Percentiles rank a stretch among this genome's conserved stretches.
phyloP scores from a whole-genome alignment of 139 green algal species.

The Chlamydomonas schloesseri region DNA sequence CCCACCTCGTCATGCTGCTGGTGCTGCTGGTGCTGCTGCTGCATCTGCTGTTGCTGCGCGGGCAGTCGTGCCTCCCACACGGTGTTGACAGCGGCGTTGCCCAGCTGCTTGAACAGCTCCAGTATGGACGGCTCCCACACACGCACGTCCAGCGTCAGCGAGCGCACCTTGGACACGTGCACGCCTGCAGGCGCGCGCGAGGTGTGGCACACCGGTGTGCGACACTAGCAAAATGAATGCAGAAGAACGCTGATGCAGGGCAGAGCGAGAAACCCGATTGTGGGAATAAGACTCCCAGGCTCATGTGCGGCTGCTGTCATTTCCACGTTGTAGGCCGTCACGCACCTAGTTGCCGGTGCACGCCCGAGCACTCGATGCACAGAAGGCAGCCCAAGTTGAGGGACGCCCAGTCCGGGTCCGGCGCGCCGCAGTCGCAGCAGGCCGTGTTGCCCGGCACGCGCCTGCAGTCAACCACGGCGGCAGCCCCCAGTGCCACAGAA shows the following conservation, averaged over 20 bases:
- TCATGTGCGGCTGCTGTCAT: too few relatives aligned
- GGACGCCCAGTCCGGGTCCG: constrained; percentile 89
- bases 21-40: not conserved
- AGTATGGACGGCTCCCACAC: constrained; percentile 54
- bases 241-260: too few relatives aligned
- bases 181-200: constrained; percentile 66
- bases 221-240: too few relatives aligned
- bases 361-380: constrained; percentile 93
- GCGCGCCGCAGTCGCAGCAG: constrained; percentile 89
- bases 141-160: constrained; percentile 80
- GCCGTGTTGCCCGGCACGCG: constrained; percentile 73
- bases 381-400: constrained; percentile 92
- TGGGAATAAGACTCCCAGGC: too few relatives aligned
- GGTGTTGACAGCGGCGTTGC: constrained; percentile 48
- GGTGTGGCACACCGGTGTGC: too few relatives aligned
- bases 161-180: constrained; percentile 85
- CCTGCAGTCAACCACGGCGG: too few relatives aligned
- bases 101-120: constrained; percentile 35
- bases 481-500: too few relatives aligned
- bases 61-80: constrained; percentile 56
- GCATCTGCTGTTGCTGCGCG: not conserved
- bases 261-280: too few relatives aligned
- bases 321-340: not conserved
- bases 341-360: constrained; percentile 88
- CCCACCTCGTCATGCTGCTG: not conserved